Evolutionary conservation across 1,284 basidiomycete genomes (phyloP).

Genomic region (Phaffia rhodozyma): DNA sequence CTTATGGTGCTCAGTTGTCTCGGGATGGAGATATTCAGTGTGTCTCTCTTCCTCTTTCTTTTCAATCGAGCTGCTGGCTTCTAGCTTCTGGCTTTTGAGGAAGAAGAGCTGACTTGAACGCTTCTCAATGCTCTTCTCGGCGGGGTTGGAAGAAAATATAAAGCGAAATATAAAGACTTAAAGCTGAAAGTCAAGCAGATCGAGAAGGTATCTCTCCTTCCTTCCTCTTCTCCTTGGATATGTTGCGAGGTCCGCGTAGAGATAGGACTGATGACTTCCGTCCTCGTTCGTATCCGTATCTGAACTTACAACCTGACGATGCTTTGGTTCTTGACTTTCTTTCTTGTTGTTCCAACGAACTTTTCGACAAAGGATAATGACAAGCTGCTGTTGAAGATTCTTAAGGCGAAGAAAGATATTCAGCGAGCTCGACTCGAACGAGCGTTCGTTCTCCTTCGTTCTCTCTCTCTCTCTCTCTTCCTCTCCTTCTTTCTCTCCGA

Average conservation of each 20-base stretch:
- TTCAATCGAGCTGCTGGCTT: neutral
- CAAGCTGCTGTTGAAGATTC: slow-evolving; percentile 66
- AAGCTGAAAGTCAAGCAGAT: slow-evolving; percentile 81
- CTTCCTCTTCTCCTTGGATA: neutral
- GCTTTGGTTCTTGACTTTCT: slow-evolving; percentile 15
- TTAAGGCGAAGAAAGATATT: slow-evolving; percentile 70
- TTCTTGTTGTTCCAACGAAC: slow-evolving; percentile 19
- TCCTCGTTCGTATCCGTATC: too few relatives aligned
- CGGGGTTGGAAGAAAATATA: slow-evolving; percentile 47
- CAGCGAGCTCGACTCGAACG: slow-evolving; percentile 78
- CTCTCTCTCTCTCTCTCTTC: neutral
- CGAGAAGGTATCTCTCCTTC: slow-evolving; percentile 49
- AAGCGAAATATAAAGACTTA: slow-evolving; percentile 77
- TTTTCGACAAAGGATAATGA: slow-evolving; percentile 58
- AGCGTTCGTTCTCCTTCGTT: slow-evolving; percentile 50
- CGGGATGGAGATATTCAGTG: slow-evolving; percentile 15
- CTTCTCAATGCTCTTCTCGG: neutral
- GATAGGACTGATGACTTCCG: too few relatives aligned
- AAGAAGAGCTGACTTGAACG: too few relatives aligned
- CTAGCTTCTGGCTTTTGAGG: too few relatives aligned
- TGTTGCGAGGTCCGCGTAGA: too few relatives aligned
- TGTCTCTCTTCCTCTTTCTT: neutral
- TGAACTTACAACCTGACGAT: neutral
- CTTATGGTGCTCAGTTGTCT: slow-evolving; percentile 5
- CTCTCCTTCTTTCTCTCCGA: neutral